Base-by-base conservation (phyloP, 169 alveolate genomes). In the Plasmodium cynomolgi region DNA sequence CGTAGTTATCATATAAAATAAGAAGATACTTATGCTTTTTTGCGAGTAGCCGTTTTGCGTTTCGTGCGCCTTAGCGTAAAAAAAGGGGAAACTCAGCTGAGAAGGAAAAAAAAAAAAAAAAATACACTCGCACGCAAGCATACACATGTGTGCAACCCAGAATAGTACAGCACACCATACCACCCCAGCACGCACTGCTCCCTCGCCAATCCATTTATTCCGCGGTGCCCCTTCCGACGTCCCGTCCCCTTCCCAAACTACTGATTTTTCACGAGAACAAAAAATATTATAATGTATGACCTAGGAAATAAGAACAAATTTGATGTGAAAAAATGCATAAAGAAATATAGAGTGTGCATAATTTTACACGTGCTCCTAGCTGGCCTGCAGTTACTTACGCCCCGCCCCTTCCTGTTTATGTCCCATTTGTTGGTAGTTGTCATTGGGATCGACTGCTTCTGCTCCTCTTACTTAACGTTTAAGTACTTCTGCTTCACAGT, bases 401-500 rank as follows among this genome's bases (percentile, higher is more conserved):
- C 94, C 15, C 86, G 94, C n/a, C 91, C 94, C 4, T 88, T 86
- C 81, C 73, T 88, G 34, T 88, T 88, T 88, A 62, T 88, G 7
- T n/a, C 94, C 26, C 94, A 88, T 44, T 62, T 88, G 54, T 50
- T 79, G 47, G 94, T 88, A 9, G 75, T 80, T 15, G 72, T 44
- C 50, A 88, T 88, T 41, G 94, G 94, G 50, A 41, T 79, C 31
- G 83, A 88, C 41, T 88, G 88, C 23, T 77, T 77, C 81, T 79
- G 94, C 50, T 77, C 94, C 2, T 77, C 94, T 0, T 80, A 88
- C 73, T 88, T 88, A 58, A 80, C 90, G 13, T 88, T 79, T 79
- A 88, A 80, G 84, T 88, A 88, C 37, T 88, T 88, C 81, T 79
- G 83, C 33, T 88, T 88, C 81, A 88, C 94, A 79, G 83, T 88